Evolutionary conservation across 139 green algal species (phyloP).

Genomic region (Nannochloris sp.): DNA sequence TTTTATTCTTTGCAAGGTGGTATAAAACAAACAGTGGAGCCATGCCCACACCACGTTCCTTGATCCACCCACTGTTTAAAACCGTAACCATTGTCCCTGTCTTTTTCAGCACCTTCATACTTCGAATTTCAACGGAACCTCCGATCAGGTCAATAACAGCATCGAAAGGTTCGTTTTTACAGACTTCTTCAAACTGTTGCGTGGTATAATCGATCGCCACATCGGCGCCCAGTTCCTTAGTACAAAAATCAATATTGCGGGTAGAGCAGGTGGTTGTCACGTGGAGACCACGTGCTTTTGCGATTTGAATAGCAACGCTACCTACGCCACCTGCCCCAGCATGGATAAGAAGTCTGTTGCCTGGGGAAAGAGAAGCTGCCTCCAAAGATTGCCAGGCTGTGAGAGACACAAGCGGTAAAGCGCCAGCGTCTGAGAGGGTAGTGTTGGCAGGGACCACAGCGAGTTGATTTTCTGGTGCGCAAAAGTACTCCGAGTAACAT

Average conservation of each 20-base stretch:
- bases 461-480: not conserved
- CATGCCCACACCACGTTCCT: not conserved
- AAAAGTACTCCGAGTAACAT: not conserved
- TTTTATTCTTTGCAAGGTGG: not conserved
- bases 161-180: not conserved
- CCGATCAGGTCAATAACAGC: conserved; percentile 11
- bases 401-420: conserved; percentile 19
- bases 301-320: conserved; percentile 29
- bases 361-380: conserved; percentile 2
- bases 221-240: conserved; percentile 38
- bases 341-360: conserved; percentile 36
- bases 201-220: conserved; percentile 53
- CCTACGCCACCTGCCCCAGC: conserved; percentile 31
- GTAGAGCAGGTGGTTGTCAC: conserved; percentile 44
- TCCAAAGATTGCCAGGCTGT: conserved; percentile 38
- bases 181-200: conserved; percentile 5
- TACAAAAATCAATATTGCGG: conserved; percentile 37
- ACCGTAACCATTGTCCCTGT: conserved; percentile 3
- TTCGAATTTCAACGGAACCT: conserved; percentile 9
- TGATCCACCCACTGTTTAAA: not conserved
- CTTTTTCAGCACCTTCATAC: conserved; percentile 1
- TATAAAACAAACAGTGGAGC: not conserved
- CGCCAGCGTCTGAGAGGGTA: conserved; percentile 18
- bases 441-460: conserved; percentile 9
- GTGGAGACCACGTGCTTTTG: conserved; percentile 34